These are phyloP conservation scores for Sphenostylis stenocarpa DNA, from an alignment of 306 rosid genomes.

Conservation along the genomic window DNA sequence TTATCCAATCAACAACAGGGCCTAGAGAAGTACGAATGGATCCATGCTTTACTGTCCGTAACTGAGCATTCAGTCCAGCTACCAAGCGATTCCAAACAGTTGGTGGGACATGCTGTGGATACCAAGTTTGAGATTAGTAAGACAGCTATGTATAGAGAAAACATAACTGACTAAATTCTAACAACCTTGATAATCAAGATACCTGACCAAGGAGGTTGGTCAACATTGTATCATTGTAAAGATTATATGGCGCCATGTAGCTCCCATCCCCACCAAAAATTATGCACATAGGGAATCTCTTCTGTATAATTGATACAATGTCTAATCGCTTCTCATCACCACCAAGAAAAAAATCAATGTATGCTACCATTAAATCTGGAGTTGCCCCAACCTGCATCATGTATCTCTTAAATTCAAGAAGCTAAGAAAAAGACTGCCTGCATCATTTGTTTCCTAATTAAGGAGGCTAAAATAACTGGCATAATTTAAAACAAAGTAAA, in stretches of 20 bases:
- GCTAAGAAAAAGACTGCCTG: constrained; percentile 48
- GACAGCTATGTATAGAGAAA: constrained; percentile 27
- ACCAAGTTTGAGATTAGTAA: constrained; percentile 12
- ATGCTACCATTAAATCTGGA: constrained; percentile 92
- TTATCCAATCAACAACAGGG: constrained; percentile 83
- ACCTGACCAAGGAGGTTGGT: constrained; percentile 98
- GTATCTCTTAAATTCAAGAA: constrained; percentile 30
- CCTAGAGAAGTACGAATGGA: constrained; percentile 76
- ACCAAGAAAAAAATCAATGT: constrained; percentile 96
- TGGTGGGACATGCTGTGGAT: constrained; percentile 88
- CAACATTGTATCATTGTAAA: constrained; percentile 84
- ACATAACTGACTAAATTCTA: constrained; percentile 24
- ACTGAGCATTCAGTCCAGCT: constrained; percentile 94
- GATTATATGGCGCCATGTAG: constrained; percentile 93
- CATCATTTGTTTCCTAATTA: constrained; percentile 40
- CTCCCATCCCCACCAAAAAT: constrained; percentile 98
- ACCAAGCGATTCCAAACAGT: constrained; percentile 97
- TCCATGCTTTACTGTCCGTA: constrained; percentile 86
- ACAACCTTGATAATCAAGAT: constrained; percentile 27
- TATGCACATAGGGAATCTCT: constrained; percentile 97
- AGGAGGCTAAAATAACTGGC: constrained; percentile 18
- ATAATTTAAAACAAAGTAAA: constrained; percentile 22
- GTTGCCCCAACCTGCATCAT: constrained; percentile 90
- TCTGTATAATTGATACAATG: constrained; percentile 88
- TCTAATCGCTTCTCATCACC: constrained; percentile 97